phyloP scores from a whole-genome alignment of 352 stramenopile genomes.

The Phytophthora rubi region DNA sequence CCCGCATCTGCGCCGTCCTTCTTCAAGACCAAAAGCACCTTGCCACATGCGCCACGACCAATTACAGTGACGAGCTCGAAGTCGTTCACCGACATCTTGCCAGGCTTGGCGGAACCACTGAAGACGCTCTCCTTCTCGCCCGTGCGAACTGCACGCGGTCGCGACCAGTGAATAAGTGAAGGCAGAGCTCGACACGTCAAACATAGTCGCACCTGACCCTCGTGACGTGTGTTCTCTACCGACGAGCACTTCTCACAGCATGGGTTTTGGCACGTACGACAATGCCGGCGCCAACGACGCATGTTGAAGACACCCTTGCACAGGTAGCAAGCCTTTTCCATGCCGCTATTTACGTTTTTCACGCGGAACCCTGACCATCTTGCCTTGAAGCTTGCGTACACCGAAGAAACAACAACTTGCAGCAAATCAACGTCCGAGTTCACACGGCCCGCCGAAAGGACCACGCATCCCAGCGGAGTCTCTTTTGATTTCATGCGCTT shows the following conservation, averaged over 20 bases:
- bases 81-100: constrained; percentile 80
- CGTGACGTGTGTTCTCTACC: constrained; percentile 66
- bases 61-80: constrained; percentile 82
- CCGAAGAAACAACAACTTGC: constrained; percentile 56
- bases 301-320: constrained; percentile 77
- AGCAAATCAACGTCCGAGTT: constrained; percentile 62
- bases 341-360: constrained; percentile 75
- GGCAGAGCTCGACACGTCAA: constrained; percentile 61
- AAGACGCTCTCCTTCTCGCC: constrained; percentile 79
- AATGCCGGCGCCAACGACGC: constrained; percentile 75
- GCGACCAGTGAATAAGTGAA: constrained; percentile 75
- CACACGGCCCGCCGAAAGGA: constrained; percentile 48
- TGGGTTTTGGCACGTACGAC: constrained; percentile 70
- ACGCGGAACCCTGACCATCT: constrained; percentile 77
- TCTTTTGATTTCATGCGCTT: constrained; percentile 66
- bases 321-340: constrained; percentile 72
- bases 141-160: constrained; percentile 64
- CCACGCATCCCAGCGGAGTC: constrained; percentile 61
- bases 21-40: constrained; percentile 75
- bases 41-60: constrained; percentile 70
- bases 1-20: constrained; percentile 66
- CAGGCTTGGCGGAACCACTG: constrained; percentile 62
- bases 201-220: constrained; percentile 71
- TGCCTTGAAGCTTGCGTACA: constrained; percentile 74
- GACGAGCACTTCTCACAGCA: constrained; percentile 77